phyloP scores from a whole-genome alignment of 2,329 filamentous ascomycete species.

The Colletotrichum sp. region DNA sequence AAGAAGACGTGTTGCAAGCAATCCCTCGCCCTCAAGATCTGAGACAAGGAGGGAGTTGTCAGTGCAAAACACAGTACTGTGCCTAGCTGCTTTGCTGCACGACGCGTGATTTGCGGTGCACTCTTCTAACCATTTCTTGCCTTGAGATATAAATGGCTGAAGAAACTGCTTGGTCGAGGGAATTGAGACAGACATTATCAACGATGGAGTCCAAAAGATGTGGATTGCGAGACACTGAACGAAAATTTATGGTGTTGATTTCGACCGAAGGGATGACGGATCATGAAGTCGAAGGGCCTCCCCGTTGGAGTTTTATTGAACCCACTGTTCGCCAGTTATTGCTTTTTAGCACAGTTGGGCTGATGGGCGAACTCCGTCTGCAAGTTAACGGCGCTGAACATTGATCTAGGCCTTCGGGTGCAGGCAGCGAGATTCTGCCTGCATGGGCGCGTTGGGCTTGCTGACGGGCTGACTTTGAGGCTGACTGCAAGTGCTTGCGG shows the following conservation, averaged over 20 bases:
- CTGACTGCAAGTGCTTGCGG: background rate
- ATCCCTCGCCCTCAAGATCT: background rate
- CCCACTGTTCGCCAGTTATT: background rate
- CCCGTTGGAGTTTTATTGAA: background rate
- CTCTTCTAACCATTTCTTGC: background rate
- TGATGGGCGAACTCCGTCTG: background rate
- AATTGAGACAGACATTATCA: background rate
- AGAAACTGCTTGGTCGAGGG: background rate
- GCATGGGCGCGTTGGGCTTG: background rate
- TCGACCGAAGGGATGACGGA: background rate
- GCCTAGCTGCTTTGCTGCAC: background rate
- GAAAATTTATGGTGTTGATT: background rate
- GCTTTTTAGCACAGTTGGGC: background rate
- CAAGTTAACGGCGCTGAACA: background rate
- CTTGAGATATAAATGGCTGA: background rate
- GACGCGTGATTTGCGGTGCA: background rate
- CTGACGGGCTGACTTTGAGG: background rate
- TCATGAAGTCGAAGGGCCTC: background rate
- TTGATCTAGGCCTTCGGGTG: background rate
- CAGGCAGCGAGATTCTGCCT: background rate
- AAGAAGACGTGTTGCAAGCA: background rate
- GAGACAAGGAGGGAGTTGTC: background rate
- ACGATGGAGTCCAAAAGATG: background rate
- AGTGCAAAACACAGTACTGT: background rate
- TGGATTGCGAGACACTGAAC: accelerated